Base-by-base conservation (phyloP, 495 filamentous ascomycete genomes). In the Durotheca rogersii region DNA sequence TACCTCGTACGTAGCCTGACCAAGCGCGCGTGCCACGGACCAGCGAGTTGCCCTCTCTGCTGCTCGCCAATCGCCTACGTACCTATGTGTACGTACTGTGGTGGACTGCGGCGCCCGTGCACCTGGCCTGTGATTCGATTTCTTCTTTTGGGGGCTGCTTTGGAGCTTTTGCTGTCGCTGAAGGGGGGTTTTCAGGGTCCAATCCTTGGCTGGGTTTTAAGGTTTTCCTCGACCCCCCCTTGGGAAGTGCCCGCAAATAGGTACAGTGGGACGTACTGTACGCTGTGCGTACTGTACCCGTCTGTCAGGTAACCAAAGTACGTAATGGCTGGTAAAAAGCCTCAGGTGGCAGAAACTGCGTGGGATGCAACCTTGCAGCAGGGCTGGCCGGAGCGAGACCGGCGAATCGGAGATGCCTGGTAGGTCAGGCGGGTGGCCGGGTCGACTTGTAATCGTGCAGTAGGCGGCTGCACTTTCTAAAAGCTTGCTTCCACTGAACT, bases 131-230 rank as follows among this genome's bases (percentile, higher is more conserved):
- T n/a, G n/a, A n/a, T n/a, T n/a, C n/a, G n/a, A n/a, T n/a, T n/a
- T n/a, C n/a, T n/a, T n/a, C n/a, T n/a, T n/a, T n/a, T n/a, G n/a
- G n/a, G n/a, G n/a, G n/a, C n/a, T n/a, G n/a, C n/a, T n/a, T n/a
- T n/a, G n/a, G n/a, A n/a, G n/a, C n/a, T n/a, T n/a, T n/a, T n/a
- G n/a, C n/a, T n/a, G n/a, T n/a, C n/a, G n/a, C n/a, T n/a, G n/a
- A n/a, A n/a, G n/a, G n/a, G n/a, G n/a, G n/a, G n/a, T 43, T 44
- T 48, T 58, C 42, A 58, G 49, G 48, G 55, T 58, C 55, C 25
- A 32, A 52, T 44, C 55, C 55, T 58, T 53, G 31, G 50, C 49
- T 50, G 29, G 55, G n/a, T n/a, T 53, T 58, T 58, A 58, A 58
- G 55, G 55, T 58, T 58, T 53, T 53, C 43, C 53, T 58, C 53